Conservation (phyloP, 345 rosid genomes). For the Pistacia atlantica region DNA sequence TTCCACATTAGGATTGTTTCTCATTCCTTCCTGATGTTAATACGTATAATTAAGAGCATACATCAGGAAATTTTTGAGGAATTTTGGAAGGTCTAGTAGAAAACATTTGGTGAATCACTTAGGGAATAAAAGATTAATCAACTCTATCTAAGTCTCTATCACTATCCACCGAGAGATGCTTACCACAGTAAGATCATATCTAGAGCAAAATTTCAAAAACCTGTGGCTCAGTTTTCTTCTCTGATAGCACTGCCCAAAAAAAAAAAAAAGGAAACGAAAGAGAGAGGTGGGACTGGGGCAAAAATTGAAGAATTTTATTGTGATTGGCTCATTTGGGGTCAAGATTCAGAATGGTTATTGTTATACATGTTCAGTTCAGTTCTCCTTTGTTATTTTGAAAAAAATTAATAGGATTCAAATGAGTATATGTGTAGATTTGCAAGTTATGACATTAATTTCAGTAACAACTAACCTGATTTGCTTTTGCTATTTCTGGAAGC, state of each 20-base stretch:
- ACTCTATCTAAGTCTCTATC: neutral
- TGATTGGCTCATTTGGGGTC: neutral
- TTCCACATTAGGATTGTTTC: conserved; percentile 43
- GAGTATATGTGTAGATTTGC: neutral
- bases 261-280: too few species aligned
- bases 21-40: conserved; percentile 42
- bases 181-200: too few species aligned
- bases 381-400: neutral
- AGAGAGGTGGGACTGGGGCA: too few species aligned
- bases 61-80: conserved; percentile 18
- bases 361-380: too few species aligned
- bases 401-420: neutral
- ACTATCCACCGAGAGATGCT: too few species aligned
- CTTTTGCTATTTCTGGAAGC: conserved; percentile 1
- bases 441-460: neutral
- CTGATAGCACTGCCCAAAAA: too few species aligned
- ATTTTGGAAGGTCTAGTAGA: neutral
- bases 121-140: neutral
- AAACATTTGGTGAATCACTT: neutral
- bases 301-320: neutral
- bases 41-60: conserved; percentile 16
- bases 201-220: too few species aligned
- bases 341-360: too few species aligned
- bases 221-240: too few species aligned
- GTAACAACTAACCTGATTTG: conserved; percentile 34